Evolutionary conservation across 345 rosid genomes (phyloP), one percentile per base, ranked within the genome.

Genomic region (Brassica carinata): DNA sequence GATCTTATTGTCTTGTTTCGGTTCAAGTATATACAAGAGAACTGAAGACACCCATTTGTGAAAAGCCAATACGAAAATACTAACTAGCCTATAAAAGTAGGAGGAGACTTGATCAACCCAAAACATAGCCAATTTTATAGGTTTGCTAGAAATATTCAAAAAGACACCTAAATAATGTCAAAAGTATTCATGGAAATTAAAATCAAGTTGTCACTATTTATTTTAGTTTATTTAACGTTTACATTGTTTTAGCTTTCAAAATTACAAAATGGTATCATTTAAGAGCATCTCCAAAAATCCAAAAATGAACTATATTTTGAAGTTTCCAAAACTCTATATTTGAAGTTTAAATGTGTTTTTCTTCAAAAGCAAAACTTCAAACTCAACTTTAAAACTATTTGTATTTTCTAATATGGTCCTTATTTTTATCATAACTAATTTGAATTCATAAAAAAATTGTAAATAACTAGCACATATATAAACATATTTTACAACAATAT

Each of bases 31-130:
- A 55, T 55, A 15, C 38, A 70, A 9, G 5, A 30, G 64, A 17
- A 71, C 18, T 34, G 27, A 72, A 18, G 61, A 15, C 23, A 17
- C 48, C 17, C 40, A 48, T n/a, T n/a, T 23, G 8, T 70, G 40
- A 48, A 19, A 67, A 18, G 2, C 3, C 43, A 64, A 4, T 19
- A 19, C 19, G 19, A 31, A 64, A 34, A 51, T 67, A 18, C 18
- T 27, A 66, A 34, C 1, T 36, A 66, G 13, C 18, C 18, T 10
- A 43, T 67, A 69, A 13, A 43, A 11, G 18, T 13, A 11, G 59
- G 36, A 36, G 27, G 73, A 29, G 40, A 30, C n/a, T 70, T 45
- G 72, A 45, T 69, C 19, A 45, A 45, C 58, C 59, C 34, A 69
- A 69, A 69, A 43, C 73, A 51, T 13, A 27, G 27, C 40, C 36